phyloP scores from a whole-genome alignment of 441 rosid genomes.

The Aquilaria agallochum region DNA sequence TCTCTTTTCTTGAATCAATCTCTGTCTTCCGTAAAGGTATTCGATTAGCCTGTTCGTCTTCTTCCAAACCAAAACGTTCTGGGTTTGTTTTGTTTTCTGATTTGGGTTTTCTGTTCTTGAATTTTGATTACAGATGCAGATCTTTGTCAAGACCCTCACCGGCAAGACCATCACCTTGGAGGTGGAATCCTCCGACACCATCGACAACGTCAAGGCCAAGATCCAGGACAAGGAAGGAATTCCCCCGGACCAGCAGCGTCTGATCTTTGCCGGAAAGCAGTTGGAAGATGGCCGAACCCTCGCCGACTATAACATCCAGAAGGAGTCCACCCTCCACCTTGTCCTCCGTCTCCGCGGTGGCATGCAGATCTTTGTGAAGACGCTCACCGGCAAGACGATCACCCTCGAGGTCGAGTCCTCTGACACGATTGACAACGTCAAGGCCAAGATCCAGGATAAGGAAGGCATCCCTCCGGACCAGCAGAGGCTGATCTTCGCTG shows the following conservation, averaged over 20 bases:
- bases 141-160: constrained; percentile 54
- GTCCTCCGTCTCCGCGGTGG: constrained; percentile 60
- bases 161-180: constrained; percentile 56
- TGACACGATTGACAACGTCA: constrained; percentile 61
- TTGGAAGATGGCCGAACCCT: constrained; percentile 53
- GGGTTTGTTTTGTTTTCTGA: no score
- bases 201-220: constrained; percentile 60
- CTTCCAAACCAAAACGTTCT: no score
- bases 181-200: constrained; percentile 62
- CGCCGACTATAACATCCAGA: constrained; percentile 62
- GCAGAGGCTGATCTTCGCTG: constrained; percentile 56
- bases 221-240: constrained; percentile 67
- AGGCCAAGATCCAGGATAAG: constrained; percentile 59
- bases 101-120: no score
- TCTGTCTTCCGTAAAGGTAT: no score
- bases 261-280: constrained; percentile 64
- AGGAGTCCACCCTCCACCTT: constrained; percentile 50
- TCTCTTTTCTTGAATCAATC: no score
- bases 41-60: no score
- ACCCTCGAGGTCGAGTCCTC: constrained; percentile 57
- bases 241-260: constrained; percentile 63
- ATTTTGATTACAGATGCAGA: constrained; percentile 33
- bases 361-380: constrained; percentile 62
- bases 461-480: constrained; percentile 67
- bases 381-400: constrained; percentile 56